Percentiles rank a stretch among this genome's conserved stretches.
Evolutionary conservation across 768 basidiomycete genomes (phyloP).

Genomic region (Mycena sanguinolenta): DNA sequence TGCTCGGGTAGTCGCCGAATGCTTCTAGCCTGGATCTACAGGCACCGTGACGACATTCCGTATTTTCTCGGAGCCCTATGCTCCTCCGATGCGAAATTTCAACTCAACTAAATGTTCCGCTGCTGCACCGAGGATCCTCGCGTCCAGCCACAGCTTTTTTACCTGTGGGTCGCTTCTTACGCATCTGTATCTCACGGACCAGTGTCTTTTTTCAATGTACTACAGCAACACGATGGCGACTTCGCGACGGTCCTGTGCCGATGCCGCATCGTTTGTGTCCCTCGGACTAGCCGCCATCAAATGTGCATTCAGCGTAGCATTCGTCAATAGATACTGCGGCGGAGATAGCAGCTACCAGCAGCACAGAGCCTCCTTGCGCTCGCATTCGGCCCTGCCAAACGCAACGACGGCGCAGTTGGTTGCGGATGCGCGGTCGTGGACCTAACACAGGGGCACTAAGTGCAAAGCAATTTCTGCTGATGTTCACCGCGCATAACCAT

Average conservation of each 20-base stretch:
- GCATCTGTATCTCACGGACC: too few relatives aligned
- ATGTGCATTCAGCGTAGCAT: constrained; percentile 44
- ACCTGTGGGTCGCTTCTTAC: too few relatives aligned
- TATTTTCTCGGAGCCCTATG: constrained; percentile 54
- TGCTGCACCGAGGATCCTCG: constrained; percentile 47
- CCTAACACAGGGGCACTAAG: constrained; percentile 46
- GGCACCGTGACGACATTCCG: too few relatives aligned
- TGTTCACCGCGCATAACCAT: constrained; percentile 42
- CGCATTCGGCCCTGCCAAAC: constrained; percentile 41
- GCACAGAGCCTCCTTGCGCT: constrained; percentile 47
- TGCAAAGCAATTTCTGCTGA: constrained; percentile 44
- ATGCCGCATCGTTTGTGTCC: constrained; percentile 40
- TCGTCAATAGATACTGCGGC: constrained; percentile 43
- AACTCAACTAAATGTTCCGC: constrained; percentile 41
- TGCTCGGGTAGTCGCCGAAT: constrained; percentile 45
- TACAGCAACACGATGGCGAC: constrained; percentile 44
- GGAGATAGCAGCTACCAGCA: constrained; percentile 47
- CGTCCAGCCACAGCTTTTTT: constrained; percentile 46
- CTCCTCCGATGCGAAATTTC: constrained; percentile 54
- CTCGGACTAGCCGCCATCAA: constrained; percentile 42
- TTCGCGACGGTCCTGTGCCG: constrained; percentile 41
- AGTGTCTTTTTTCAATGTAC: constrained; percentile 37
- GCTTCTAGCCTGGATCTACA: constrained; percentile 42
- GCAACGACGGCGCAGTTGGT: constrained; percentile 38
- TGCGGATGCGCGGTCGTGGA: constrained; percentile 43